Evolutionary conservation across 257 asterid genomes (phyloP), one percentile per base, ranked within the genome.

Genomic region (Catharanthus roseus): DNA sequence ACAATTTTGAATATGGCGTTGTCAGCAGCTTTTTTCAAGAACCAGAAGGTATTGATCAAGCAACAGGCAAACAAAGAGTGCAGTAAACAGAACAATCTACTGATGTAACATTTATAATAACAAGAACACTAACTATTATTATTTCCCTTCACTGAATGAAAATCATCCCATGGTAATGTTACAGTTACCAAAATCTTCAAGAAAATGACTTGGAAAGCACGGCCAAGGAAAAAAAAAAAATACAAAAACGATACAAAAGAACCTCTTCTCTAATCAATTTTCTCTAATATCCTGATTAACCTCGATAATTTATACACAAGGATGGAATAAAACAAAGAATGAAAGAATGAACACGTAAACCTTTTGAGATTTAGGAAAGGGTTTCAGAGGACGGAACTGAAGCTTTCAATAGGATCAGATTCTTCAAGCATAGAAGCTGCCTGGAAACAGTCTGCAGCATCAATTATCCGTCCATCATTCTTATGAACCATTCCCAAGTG

Each of bases 391-490:
- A 91, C 45, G 56, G 93, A 81, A 83, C 90, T 77, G 81, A 95
- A 91, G 71, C 88, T 82, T 86, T 95, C 99, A 1, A 91, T 57
- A 0, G 99, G 99, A 72, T 89, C 95, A 3, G 95, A 88, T 76
- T 95, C 97, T 76, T 88, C 91, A 34, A 95, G 99, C 86, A 95
- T 82, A 34, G 96, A 88, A 69, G 99, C 96, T 66, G 97, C 97
- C 85, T 95, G 99, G 81, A 91, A 91, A 80, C 97, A 91, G 80
- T 95, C 99, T 10, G 81, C 95, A 34, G 97, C 99, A 78, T 95
- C 99, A 42, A 89, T 86, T 36, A 85, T 69, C 75, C 96, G 85
- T 12, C 99, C 97, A 73, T 86, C 97, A 23, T 84, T 85, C 85
- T 84, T 91, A 71, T 95, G 97, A 80, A 95, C 93, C 78, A 82